Conservation (phyloP, 2,329 filamentous ascomycete genomes). For the Beauveria asiatica region DNA sequence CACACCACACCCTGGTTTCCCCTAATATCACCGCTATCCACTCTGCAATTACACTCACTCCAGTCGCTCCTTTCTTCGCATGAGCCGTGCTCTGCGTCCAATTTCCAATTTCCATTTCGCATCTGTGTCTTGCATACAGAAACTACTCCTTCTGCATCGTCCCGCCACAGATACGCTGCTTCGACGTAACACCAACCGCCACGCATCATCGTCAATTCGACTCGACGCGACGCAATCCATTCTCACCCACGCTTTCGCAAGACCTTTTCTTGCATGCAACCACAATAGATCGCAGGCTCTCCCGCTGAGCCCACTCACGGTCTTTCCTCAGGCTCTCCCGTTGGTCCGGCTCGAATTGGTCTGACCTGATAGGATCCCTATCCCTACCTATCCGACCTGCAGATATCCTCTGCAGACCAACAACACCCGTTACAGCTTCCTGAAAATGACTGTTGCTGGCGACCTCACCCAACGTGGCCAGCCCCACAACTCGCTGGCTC, state of each 20-base stretch:
- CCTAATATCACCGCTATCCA: constrained; percentile 30
- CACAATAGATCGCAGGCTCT: constrained; percentile 8
- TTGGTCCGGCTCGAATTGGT: constrained; percentile 4
- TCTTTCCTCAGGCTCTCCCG: constrained; percentile 5
- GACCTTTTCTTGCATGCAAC: constrained; percentile 7
- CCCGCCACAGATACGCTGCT: constrained; percentile 4
- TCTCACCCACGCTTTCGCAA: neutral
- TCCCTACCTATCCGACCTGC: neutral
- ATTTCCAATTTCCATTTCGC: constrained; percentile 18
- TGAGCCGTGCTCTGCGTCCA: constrained; percentile 15
- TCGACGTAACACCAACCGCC: neutral
- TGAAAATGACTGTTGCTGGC: constrained; percentile 66
- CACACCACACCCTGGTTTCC: constrained; percentile 18
- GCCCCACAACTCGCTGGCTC: constrained; percentile 50
- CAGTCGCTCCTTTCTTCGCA: constrained; percentile 30
- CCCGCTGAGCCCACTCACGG: constrained; percentile 4
- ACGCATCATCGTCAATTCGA: neutral
- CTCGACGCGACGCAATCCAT: constrained; percentile 2
- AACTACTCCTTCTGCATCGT: constrained; percentile 1
- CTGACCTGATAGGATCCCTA: constrained; percentile 8
- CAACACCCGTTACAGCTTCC: constrained; percentile 12
- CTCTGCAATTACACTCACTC: constrained; percentile 30
- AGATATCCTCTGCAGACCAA: constrained; percentile 3
- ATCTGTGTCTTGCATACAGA: constrained; percentile 12
- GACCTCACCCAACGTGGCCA: constrained; percentile 64